Percentiles rank a stretch among this genome's conserved stretches.
Evolutionary conservation across 2,329 filamentous ascomycete species (phyloP).

Genomic region (Alternaria ethzedia): DNA sequence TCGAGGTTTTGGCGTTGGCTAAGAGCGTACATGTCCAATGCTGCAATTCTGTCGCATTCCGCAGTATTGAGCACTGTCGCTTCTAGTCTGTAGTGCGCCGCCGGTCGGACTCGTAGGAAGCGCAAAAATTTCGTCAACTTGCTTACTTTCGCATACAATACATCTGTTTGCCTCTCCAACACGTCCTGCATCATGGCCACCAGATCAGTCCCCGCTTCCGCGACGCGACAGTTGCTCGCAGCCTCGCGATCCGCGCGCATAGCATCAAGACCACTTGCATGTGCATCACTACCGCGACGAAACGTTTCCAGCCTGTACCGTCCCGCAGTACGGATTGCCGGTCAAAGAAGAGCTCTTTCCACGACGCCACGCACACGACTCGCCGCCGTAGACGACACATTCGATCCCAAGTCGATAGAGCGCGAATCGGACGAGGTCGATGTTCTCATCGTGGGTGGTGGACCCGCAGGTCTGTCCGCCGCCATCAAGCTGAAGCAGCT

Average conservation of each 20-base stretch:
- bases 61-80: conserved; percentile 9
- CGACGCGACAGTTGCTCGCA: conserved; percentile 36
- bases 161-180: conserved; percentile 7
- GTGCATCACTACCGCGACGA: conserved; percentile 21
- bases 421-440: conserved; percentile 93
- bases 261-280: conserved; percentile 26
- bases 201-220: conserved; percentile 34
- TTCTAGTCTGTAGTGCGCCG: not conserved
- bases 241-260: conserved; percentile 26
- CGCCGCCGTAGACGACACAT: conserved; percentile 49
- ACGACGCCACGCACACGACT: conserved; percentile 40
- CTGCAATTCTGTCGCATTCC: conserved; percentile 12
- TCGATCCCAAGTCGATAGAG: conserved; percentile 66
- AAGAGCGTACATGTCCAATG: conserved; percentile 7
- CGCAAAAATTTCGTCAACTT: not conserved
- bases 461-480: conserved; percentile 90
- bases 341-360: conserved; percentile 47
- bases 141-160: not conserved
- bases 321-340: conserved; percentile 46
- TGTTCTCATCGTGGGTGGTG: conserved; percentile 94
- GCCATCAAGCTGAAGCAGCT: conserved; percentile 95
- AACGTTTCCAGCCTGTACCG: conserved; percentile 29
- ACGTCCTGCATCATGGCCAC: conserved; percentile 38
- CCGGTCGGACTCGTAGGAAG: not conserved
- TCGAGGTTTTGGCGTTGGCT: conserved; percentile 20